Conservation (phyloP, 2,329 filamentous ascomycete genomes). For the Rachicladosporium sp. region DNA sequence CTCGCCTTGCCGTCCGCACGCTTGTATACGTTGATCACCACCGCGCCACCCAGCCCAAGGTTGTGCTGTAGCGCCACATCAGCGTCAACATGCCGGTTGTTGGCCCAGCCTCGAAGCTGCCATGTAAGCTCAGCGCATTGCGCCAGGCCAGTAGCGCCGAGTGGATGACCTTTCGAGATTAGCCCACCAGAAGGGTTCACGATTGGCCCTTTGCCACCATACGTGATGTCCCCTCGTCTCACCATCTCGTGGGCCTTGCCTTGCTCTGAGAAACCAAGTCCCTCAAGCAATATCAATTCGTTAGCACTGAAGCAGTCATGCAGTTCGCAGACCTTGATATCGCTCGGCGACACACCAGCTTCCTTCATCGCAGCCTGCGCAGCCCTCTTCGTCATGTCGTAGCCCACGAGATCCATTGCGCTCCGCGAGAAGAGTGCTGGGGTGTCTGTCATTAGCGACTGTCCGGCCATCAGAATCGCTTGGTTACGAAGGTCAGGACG, state of each 20-base stretch:
- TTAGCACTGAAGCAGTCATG: constrained; percentile 97
- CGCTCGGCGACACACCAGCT: constrained; percentile 51
- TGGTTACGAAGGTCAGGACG: constrained; percentile 68
- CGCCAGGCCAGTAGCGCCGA: constrained; percentile 80
- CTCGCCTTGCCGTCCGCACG: constrained; percentile 63
- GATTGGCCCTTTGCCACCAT: constrained; percentile 61
- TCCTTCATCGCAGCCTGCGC: constrained; percentile 57
- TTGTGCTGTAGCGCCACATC: constrained; percentile 79
- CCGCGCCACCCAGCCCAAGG: constrained; percentile 78
- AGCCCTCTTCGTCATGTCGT: constrained; percentile 67
- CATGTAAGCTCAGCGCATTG: constrained; percentile 90
- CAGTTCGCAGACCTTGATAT: constrained; percentile 76
- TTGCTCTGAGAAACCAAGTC: constrained; percentile 59
- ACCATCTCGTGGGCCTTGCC: constrained; percentile 91
- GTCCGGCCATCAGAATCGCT: constrained; percentile 80
- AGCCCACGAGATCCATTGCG: constrained; percentile 80
- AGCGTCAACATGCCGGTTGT: constrained; percentile 66
- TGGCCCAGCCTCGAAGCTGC: constrained; percentile 82
- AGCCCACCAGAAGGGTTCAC: constrained; percentile 87
- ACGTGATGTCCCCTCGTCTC: constrained; percentile 76
- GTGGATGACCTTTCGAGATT: constrained; percentile 88
- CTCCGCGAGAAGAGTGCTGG: constrained; percentile 66
- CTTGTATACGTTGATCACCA: constrained; percentile 79
- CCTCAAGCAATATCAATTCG: constrained; percentile 83
- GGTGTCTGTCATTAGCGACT: constrained; percentile 71